Conservation (phyloP, 2,329 filamentous ascomycete genomes). For the Botryotinia globosa region DNA sequence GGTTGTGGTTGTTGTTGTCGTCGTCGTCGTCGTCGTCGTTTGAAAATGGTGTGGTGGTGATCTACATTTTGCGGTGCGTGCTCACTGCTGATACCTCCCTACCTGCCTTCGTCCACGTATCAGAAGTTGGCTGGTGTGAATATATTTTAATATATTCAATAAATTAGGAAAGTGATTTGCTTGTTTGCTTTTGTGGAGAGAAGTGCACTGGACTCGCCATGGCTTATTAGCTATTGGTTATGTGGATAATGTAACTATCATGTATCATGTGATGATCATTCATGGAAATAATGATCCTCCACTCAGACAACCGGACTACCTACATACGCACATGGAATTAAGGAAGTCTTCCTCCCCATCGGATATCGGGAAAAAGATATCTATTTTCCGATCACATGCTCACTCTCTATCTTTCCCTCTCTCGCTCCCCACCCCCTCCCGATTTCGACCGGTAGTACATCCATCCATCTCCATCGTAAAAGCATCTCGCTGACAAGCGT, state of each 20-base stretch:
- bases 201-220: neutral
- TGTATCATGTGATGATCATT: conserved; percentile 3
- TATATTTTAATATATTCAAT: neutral
- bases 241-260: neutral
- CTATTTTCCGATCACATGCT: neutral
- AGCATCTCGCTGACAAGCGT: conserved; percentile 9
- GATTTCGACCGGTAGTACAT: neutral
- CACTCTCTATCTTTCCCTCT: neutral
- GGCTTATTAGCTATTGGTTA: neutral
- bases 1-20: neutral
- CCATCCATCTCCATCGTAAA: neutral
- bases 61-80: neutral
- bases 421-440: neutral
- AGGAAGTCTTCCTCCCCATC: neutral
- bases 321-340: neutral
- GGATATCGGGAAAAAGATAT: neutral
- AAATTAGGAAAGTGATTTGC: neutral
- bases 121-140: neutral
- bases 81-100: neutral
- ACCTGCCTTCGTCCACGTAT: neutral
- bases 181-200: neutral
- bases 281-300: neutral
- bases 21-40: neutral
- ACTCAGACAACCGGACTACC: neutral
- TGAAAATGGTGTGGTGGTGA: neutral